Evolutionary conservation across 768 basidiomycete species (phyloP).

Genomic region (Termitomyces sp.): DNA sequence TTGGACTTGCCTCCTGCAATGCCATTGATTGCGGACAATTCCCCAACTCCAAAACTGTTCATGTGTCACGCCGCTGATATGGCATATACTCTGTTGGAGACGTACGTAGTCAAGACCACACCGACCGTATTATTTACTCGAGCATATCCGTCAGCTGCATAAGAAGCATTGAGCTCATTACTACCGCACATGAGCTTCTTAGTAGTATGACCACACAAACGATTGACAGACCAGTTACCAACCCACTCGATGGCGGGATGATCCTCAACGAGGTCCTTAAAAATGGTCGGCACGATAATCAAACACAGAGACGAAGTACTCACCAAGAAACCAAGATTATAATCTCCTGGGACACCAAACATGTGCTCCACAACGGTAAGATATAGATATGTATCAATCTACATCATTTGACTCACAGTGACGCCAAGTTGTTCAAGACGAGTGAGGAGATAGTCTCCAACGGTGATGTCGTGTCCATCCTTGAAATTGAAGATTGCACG

Average conservation of each 20-base stretch:
- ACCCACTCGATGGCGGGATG: conserved; percentile 79
- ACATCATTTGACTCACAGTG: conserved; percentile 32
- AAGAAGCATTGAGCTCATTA: conserved; percentile 83
- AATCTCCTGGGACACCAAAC: conserved; percentile 86
- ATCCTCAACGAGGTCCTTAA: conserved; percentile 78
- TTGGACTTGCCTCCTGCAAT: conserved; percentile 62
- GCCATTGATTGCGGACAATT: conserved; percentile 82
- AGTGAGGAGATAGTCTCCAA: conserved; percentile 54
- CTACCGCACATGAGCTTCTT: conserved; percentile 28
- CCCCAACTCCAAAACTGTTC: conserved; percentile 86
- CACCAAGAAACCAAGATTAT: conserved; percentile 70
- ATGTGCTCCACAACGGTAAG: conserved; percentile 45
- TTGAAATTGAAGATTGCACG: conserved; percentile 41
- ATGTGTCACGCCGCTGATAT: neutral
- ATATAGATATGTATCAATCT: neutral
- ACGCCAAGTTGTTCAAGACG: conserved; percentile 60
- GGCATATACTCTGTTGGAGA: neutral
- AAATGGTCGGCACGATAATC: neutral
- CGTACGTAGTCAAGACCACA: conserved; percentile 76
- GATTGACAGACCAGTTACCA: conserved; percentile 63
- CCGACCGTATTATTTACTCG: conserved; percentile 78
- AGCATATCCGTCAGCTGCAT: conserved; percentile 95
- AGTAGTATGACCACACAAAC: too few species aligned
- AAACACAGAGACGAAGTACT: neutral
- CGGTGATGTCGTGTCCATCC: conserved; percentile 36